Evolutionary conservation across 257 asterid genomes (phyloP).

Genomic region (Scutellaria galericulata): DNA sequence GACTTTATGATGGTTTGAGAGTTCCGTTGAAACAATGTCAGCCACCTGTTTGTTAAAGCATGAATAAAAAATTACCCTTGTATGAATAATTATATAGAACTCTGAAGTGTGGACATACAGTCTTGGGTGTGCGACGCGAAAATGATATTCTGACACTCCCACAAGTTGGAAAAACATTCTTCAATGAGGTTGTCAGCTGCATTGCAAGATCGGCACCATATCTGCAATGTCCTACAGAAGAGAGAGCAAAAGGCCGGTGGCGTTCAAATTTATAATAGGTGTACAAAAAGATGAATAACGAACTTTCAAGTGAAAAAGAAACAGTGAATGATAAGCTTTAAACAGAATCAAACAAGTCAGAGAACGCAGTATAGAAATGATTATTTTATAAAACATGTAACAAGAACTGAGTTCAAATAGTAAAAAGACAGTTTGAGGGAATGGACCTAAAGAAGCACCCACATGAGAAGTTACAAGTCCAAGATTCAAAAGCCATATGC

Average conservation of each 20-base stretch:
- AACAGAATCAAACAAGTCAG: not conserved
- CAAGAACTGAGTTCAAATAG: not conserved
- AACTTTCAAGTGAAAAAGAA: slow-evolving; percentile 10
- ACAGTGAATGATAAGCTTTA: not conserved
- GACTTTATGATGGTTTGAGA: slow-evolving; percentile 65
- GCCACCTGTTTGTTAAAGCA: slow-evolving; percentile 61
- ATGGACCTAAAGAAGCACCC: slow-evolving; percentile 24
- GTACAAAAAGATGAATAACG: not conserved
- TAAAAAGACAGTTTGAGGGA: slow-evolving; percentile 1
- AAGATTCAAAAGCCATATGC: slow-evolving; percentile 10
- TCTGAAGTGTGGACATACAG: slow-evolving; percentile 47
- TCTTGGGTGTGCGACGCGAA: slow-evolving; percentile 88
- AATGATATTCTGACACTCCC: slow-evolving; percentile 84
- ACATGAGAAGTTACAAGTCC: not conserved
- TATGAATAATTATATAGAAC: slow-evolving; percentile 26
- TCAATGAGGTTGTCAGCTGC: slow-evolving; percentile 66
- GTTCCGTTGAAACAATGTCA: slow-evolving; percentile 54
- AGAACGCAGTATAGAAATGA: not conserved
- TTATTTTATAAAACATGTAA: not conserved
- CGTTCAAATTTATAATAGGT: not conserved
- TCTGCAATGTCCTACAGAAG: slow-evolving; percentile 69
- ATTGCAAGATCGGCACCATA: slow-evolving; percentile 78
- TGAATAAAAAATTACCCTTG: slow-evolving; percentile 34
- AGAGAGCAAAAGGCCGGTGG: not conserved
- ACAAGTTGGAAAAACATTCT: slow-evolving; percentile 69